phyloP scores from a whole-genome alignment of 1,284 basidiomycete species.

The Phylloboletellus chloephorus region DNA sequence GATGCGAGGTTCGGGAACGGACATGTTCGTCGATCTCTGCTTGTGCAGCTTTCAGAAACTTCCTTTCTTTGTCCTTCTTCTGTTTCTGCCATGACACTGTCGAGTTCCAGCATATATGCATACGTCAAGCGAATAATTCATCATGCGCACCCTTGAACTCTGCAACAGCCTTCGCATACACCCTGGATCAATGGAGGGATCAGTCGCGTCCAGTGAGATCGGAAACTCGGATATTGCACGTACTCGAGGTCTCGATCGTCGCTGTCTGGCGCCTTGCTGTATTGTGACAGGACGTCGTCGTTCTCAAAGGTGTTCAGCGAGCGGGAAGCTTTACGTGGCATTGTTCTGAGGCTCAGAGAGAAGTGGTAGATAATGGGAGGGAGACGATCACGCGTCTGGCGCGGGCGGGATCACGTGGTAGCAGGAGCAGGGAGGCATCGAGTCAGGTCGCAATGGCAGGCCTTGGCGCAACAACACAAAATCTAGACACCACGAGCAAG shows the following conservation, averaged over 20 bases:
- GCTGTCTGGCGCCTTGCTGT: slow-evolving; percentile 17
- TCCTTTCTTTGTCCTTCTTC: slow-evolving; percentile 32
- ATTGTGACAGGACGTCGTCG: slow-evolving; percentile 20
- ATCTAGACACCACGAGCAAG: slow-evolving; percentile 28
- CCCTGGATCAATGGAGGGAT: slow-evolving; percentile 9
- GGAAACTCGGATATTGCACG: neutral
- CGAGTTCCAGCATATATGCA: neutral
- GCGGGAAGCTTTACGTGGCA: slow-evolving; percentile 19
- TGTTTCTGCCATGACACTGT: slow-evolving; percentile 40
- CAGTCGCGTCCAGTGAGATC: neutral
- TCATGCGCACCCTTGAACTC: slow-evolving; percentile 28
- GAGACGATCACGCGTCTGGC: neutral
- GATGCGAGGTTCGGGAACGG: slow-evolving; percentile 2
- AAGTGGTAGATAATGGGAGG: neutral
- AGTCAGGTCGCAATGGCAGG: slow-evolving; percentile 4
- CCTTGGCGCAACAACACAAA: slow-evolving; percentile 18
- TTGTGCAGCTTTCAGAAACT: slow-evolving; percentile 27
- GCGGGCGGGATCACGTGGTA: slow-evolving; percentile 15
- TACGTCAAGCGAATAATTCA: too few species aligned
- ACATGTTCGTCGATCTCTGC: slow-evolving; percentile 31
- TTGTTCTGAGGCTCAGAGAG: neutral
- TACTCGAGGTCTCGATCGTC: slow-evolving; percentile 31
- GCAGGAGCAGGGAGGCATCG: neutral
- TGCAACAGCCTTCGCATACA: slow-evolving; percentile 29
- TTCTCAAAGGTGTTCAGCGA: slow-evolving; percentile 11